Percentiles rank a stretch among this genome's conserved stretches.
These are phyloP conservation scores for Amniculicola lignicola DNA, from an alignment of 495 filamentous ascomycete species.

Conservation along the genomic window DNA sequence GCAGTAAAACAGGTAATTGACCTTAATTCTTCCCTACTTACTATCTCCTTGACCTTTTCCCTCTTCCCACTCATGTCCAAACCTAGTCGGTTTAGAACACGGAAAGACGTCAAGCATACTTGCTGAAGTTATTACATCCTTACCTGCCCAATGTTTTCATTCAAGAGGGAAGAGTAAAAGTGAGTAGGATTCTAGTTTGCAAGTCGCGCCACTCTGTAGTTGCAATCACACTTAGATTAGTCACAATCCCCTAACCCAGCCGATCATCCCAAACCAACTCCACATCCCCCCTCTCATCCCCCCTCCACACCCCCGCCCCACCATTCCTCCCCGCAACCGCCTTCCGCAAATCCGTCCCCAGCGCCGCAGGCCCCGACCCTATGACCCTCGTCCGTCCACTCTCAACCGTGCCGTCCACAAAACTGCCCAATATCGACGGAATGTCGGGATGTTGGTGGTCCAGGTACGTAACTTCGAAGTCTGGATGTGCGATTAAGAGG, in stretches of 20 bases:
- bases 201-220: too few relatives aligned
- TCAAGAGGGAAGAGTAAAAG: too few relatives aligned
- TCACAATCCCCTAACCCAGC: slow-evolving; percentile 9
- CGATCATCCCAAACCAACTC: slow-evolving; percentile 52
- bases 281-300: slow-evolving; percentile 56
- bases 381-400: slow-evolving; percentile 55
- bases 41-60: too few relatives aligned
- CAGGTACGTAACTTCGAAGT: slow-evolving; percentile 26
- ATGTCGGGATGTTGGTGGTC: slow-evolving; percentile 34
- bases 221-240: too few relatives aligned
- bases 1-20: too few relatives aligned
- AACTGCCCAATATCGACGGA: slow-evolving; percentile 32
- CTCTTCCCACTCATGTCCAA: too few relatives aligned
- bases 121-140: too few relatives aligned
- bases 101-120: too few relatives aligned
- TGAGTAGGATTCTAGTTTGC: too few relatives aligned
- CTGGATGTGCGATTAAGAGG: neutral
- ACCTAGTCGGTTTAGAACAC: too few relatives aligned
- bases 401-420: slow-evolving; percentile 30
- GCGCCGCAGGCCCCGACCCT: slow-evolving; percentile 59
- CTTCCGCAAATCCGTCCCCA: slow-evolving; percentile 55
- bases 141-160: too few relatives aligned
- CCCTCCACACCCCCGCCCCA: slow-evolving; percentile 17
- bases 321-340: slow-evolving; percentile 49
- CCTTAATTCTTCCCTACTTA: too few relatives aligned